Conservation (phyloP, 2,329 filamentous ascomycete species). For the Seiridium unicorne region DNA sequence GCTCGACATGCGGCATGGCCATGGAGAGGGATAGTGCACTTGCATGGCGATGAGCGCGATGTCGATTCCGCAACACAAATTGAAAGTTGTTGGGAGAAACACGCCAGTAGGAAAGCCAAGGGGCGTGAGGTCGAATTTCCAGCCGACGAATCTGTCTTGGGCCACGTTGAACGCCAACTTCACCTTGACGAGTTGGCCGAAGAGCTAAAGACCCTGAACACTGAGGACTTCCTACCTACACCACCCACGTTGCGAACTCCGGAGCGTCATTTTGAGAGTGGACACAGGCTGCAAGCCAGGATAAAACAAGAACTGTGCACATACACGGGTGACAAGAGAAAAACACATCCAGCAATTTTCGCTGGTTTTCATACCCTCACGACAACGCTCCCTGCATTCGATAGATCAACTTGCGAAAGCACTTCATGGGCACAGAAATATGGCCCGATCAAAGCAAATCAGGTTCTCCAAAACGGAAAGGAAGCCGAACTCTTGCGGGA, state of each 20-base stretch:
- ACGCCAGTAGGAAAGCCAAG: conserved; percentile 46
- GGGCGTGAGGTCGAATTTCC: conserved; percentile 40
- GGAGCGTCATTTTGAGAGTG: conserved; percentile 56
- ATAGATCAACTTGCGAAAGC: conserved; percentile 72
- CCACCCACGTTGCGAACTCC: conserved; percentile 54
- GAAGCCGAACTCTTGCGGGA: conserved; percentile 72
- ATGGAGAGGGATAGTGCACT: conserved; percentile 59
- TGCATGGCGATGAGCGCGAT: conserved; percentile 46
- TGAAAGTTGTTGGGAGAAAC: not conserved
- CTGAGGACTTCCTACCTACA: conserved; percentile 40
- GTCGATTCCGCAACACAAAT: not conserved
- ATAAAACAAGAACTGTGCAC: conserved; percentile 46
- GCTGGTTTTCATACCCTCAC: conserved; percentile 60
- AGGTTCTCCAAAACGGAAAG: conserved; percentile 73
- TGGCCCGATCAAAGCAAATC: conserved; percentile 63
- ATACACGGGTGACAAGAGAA: conserved; percentile 9
- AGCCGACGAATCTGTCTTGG: conserved; percentile 42
- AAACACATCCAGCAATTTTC: conserved; percentile 56
- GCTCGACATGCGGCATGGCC: conserved; percentile 71
- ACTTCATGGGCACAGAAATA: conserved; percentile 83
- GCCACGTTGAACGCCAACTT: conserved; percentile 32
- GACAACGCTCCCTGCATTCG: conserved; percentile 72
- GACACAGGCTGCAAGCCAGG: conserved; percentile 48
- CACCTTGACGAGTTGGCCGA: conserved; percentile 33
- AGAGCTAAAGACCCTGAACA: conserved; percentile 32